Evolutionary conservation across 306 rosid genomes (phyloP), one percentile per base, ranked within the genome.

Genomic region (Rosa rugosa): DNA sequence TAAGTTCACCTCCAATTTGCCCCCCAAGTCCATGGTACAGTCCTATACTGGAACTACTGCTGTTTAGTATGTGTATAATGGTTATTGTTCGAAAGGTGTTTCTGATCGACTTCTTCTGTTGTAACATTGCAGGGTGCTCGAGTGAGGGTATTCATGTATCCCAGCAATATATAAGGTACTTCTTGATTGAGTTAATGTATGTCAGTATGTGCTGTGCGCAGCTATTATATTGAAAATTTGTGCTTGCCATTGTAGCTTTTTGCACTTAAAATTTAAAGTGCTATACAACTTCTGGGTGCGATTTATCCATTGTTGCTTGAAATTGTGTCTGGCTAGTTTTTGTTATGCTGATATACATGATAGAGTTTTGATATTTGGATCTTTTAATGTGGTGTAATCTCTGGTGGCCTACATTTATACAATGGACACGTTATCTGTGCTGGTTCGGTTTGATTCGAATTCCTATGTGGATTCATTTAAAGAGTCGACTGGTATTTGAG

Each of bases 121-220:
- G 64, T 75, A 60, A 20, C 7, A 13, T 62, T 85, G 80, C 80
- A 94, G 97, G 98, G 98, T 42, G 92, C 92, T n/a, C 83, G 89
- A 13, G 97, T 94, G 34, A 90, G 97, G 76, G 97, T 94, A 2
- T 90, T 94, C 80, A 89, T 94, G 97, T 94, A 94, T 57, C 98
- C 97, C 70, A 92, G 98, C 84, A 90, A 94, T 70, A 92, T 94
- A 34, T 92, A 70, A 92, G 91, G 97, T 94, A 79, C 54, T 69
- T 25, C 0, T 40, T 18, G 4, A 14, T 36, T 56, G 25, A 22
- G 7, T 6, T 46, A 1, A 11, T 59, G 65, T 22, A 4, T 22
- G 34, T 59, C 36, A 9, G 65, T 23, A 3, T 22, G 31, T 34
- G 10, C 5, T 22, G 46, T n/a, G 18, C 5, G 17, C 16, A 31